Percentiles rank a stretch among this genome's conserved stretches.
phyloP scores from a whole-genome alignment of 345 rosid species.

The Corchorus capsularis region DNA sequence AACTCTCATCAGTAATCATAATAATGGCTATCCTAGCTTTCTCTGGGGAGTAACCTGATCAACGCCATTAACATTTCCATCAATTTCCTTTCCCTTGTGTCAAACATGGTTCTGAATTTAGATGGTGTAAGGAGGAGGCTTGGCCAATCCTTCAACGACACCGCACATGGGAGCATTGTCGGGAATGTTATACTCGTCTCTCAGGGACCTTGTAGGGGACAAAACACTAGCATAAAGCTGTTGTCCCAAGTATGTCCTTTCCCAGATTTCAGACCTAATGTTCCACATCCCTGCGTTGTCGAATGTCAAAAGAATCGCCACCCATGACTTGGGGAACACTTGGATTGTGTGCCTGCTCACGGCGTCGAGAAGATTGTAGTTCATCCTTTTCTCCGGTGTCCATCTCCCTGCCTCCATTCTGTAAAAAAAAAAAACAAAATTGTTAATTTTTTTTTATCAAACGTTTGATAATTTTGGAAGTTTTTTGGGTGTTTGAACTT shows the following conservation, averaged over 20 bases:
- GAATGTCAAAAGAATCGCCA: slow-evolving; percentile 75
- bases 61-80: no score
- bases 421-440: background rate
- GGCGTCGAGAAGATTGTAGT: slow-evolving; percentile 78
- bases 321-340: slow-evolving; percentile 88
- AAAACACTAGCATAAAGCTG: slow-evolving; percentile 69
- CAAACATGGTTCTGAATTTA: background rate
- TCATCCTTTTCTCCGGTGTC: slow-evolving; percentile 77
- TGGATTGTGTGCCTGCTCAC: slow-evolving; percentile 83
- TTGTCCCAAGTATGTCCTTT: slow-evolving; percentile 72
- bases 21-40: no score
- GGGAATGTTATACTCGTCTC: slow-evolving; percentile 87
- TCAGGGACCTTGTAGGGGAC: slow-evolving; percentile 70
- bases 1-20: no score
- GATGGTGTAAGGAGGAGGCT: slow-evolving; percentile 63
- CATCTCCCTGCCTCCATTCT: slow-evolving; percentile 82
- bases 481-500: no score
- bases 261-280: slow-evolving; percentile 63
- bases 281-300: slow-evolving; percentile 98
- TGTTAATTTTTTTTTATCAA: no score
- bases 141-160: slow-evolving; percentile 41
- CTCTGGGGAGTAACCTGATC: no score
- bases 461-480: no score
- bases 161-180: slow-evolving; percentile 64
- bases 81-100: background rate